phyloP scores from a whole-genome alignment of 805 yeast genomes.

The Hermanozyma aechmeae region DNA sequence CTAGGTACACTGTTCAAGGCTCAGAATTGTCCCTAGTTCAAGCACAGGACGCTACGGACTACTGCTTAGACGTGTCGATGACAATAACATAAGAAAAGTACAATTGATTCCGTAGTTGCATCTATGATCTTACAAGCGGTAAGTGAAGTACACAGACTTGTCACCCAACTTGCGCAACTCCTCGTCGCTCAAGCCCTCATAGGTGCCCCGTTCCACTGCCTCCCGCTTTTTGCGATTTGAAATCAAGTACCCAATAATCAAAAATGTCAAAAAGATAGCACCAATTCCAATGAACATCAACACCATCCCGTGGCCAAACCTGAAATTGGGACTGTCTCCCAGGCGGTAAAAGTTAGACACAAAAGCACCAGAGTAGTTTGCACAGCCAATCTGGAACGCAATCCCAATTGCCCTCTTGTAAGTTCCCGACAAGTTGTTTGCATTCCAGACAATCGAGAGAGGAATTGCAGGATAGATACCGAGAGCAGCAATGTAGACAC shows the following conservation, averaged over 20 bases:
- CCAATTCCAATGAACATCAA: constrained; percentile 25
- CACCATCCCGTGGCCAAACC: constrained; percentile 21
- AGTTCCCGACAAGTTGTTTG: constrained; percentile 26
- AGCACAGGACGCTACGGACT: too few relatives aligned
- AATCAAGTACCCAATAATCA: constrained; percentile 14
- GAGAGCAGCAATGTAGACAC: constrained; percentile 18
- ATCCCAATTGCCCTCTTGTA: constrained; percentile 30
- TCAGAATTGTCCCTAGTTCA: too few relatives aligned
- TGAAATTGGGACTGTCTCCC: constrained; percentile 16
- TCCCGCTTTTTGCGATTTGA: constrained; percentile 11
- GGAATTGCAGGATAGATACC: constrained; percentile 24
- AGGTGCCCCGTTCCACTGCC: constrained; percentile 14
- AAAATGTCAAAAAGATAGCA: constrained; percentile 9
- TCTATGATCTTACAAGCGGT: too few relatives aligned
- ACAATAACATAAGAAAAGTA: too few relatives aligned
- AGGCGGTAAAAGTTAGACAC: constrained; percentile 22
- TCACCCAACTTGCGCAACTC: constrained; percentile 32
- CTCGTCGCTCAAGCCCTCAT: constrained; percentile 14
- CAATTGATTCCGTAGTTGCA: too few relatives aligned
- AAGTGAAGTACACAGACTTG: constrained; percentile 29
- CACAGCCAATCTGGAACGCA: constrained; percentile 30
- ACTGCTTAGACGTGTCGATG: too few relatives aligned
- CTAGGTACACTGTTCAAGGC: too few relatives aligned
- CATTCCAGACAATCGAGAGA: constrained; percentile 25
- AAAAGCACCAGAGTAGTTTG: constrained; percentile 29